A percentile compares a stretch with the other conserved stretches of the same genome.
phyloP scores from a whole-genome alignment of 306 rosid species.

The Urtica urens region DNA sequence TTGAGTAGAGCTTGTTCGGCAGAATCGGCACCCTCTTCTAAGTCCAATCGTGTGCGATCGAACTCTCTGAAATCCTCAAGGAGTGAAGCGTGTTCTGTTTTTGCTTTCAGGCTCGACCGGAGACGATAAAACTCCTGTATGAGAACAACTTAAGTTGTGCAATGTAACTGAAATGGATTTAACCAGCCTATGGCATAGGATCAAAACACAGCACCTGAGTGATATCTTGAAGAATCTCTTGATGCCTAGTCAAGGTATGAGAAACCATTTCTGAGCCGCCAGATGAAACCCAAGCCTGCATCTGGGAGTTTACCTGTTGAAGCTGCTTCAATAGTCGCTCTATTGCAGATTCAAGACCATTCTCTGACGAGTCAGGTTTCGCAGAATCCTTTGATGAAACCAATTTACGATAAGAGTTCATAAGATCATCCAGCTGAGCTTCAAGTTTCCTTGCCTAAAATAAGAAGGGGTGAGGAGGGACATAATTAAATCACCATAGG shows the following conservation, averaged over 20 bases:
- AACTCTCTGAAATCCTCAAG: conserved; percentile 94
- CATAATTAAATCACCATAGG: background rate
- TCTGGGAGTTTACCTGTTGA: conserved; percentile 90
- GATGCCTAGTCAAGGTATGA: conserved; percentile 94
- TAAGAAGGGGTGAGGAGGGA: background rate
- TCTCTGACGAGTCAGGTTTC: conserved; percentile 46
- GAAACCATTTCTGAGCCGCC: conserved; percentile 99
- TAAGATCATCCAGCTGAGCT: conserved; percentile 95
- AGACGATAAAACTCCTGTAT: conserved; percentile 96
- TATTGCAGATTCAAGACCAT: conserved; percentile 70
- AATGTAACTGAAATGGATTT: no score
- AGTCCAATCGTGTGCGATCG: conserved; percentile 80
- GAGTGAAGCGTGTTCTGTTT: conserved; percentile 91
- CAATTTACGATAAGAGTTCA: conserved; percentile 69
- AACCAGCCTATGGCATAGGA: background rate
- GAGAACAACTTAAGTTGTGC: conserved; percentile 39
- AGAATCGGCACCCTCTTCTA: conserved; percentile 67
- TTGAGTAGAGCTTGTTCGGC: conserved; percentile 61
- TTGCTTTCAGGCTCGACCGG: conserved; percentile 72
- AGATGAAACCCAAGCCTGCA: conserved; percentile 96
- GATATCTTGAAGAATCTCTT: conserved; percentile 93
- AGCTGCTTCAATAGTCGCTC: conserved; percentile 71
- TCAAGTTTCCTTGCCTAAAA: conserved; percentile 89
- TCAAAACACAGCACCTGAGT: conserved; percentile 58
- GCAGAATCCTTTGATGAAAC: conserved; percentile 68